Evolutionary conservation across 164 flowering plant species (phyloP).

Genomic region (Aristolochia contorta): DNA sequence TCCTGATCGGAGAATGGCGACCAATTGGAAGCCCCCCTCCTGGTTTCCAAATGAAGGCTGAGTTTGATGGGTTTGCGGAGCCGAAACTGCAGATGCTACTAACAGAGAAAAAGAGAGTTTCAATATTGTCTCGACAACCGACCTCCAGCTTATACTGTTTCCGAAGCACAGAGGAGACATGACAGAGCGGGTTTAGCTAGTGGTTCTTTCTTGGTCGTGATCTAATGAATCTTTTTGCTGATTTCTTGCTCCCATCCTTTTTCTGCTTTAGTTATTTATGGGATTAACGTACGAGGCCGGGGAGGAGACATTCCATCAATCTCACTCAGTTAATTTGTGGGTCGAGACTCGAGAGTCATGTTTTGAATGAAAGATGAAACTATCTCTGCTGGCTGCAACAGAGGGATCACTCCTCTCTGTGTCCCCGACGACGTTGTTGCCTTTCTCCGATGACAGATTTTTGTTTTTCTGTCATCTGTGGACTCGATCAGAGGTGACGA

Average conservation of each 20-base stretch:
- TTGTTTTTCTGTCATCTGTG: too few relatives aligned
- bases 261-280: neutral
- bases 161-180: neutral
- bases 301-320: neutral
- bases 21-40: neutral
- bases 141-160: too few relatives aligned
- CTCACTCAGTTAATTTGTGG: conserved; percentile 1
- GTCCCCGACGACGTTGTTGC: neutral
- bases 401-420: neutral
- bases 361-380: neutral
- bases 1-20: neutral
- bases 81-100: neutral
- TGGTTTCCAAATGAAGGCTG: neutral
- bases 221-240: neutral
- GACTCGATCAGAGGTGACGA: neutral
- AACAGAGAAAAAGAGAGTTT: neutral
- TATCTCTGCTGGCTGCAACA: neutral
- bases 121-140: too few relatives aligned
- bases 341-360: neutral
- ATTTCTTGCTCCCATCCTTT: neutral
- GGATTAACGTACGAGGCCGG: neutral
- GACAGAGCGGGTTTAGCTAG: neutral
- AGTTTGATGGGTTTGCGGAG: neutral
- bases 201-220: neutral
- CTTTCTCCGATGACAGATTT: too few relatives aligned